phyloP scores from a whole-genome alignment of 306 rosid genomes.

The Acacia crassicarpa region DNA sequence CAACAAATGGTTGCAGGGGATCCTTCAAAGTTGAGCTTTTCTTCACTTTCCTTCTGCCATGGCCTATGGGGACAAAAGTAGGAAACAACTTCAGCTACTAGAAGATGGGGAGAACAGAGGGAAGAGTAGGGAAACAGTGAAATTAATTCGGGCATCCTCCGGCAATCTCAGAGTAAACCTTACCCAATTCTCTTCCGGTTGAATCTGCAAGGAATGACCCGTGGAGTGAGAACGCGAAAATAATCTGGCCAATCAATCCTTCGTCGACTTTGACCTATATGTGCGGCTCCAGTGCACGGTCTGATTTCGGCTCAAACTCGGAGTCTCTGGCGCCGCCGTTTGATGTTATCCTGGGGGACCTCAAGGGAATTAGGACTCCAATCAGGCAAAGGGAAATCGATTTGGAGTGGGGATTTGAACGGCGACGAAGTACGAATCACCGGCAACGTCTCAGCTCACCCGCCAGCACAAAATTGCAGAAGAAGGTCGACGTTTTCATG shows the following conservation, averaged over 20 bases:
- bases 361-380: no score
- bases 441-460: slow-evolving; percentile 3
- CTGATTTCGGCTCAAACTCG: neutral
- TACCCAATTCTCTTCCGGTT: slow-evolving; percentile 44
- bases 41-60: slow-evolving; percentile 82
- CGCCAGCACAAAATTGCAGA: no score
- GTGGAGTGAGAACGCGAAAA: slow-evolving; percentile 57
- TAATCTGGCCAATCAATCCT: slow-evolving; percentile 16
- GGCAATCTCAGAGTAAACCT: slow-evolving; percentile 40
- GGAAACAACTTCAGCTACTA: slow-evolving; percentile 30
- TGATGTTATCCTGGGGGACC: neutral
- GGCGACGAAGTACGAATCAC: slow-evolving; percentile 25
- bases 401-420: neutral
- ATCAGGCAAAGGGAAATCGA: slow-evolving; percentile 39
- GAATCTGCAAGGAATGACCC: slow-evolving; percentile 46
- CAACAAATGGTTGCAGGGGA: slow-evolving; percentile 75
- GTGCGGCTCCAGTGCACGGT: neutral
- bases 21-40: slow-evolving; percentile 65
- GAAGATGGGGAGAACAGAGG: slow-evolving; percentile 11
- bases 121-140: neutral
- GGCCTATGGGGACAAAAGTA: slow-evolving; percentile 43
- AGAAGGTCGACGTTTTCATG: no score
- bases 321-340: neutral
- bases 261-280: slow-evolving; percentile 33
- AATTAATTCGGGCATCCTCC: no score